phyloP scores from a whole-genome alignment of 164 flowering plant species.

The Vitis amurensis region DNA sequence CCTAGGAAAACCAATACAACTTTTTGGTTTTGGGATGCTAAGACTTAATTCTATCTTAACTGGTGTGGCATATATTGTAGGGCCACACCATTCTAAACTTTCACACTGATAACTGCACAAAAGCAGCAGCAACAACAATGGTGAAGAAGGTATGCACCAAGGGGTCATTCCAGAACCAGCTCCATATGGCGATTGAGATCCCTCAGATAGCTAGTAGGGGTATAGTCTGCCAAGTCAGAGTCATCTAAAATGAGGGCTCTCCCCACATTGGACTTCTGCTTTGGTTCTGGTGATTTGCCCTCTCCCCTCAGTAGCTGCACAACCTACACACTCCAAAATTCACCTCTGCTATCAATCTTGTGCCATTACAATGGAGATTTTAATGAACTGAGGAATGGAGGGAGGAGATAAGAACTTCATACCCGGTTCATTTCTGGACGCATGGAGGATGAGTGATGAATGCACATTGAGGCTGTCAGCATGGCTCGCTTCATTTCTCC shows the following conservation, averaged over 20 bases:
- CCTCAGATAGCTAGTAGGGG: constrained; percentile 56
- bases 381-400: neutral
- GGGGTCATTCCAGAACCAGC: constrained; percentile 60
- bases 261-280: constrained; percentile 30
- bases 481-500: constrained; percentile 66
- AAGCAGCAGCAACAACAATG: neutral
- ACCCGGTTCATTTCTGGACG: constrained; percentile 84
- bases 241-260: constrained; percentile 50
- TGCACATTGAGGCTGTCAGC: constrained; percentile 77
- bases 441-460: constrained; percentile 55
- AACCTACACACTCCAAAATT: constrained; percentile 44
- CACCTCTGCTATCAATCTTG: neutral
- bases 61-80: no score
- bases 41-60: no score
- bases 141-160: no score
- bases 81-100: neutral
- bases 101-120: neutral
- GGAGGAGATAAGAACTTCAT: neutral
- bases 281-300: constrained; percentile 29
- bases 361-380: neutral
- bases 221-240: constrained; percentile 74
- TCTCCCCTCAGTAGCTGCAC: constrained; percentile 65
- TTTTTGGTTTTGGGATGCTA: no score
- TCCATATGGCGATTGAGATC: constrained; percentile 78
- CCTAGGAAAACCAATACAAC: no score